These are phyloP conservation scores for Adansonia gregorii DNA, from an alignment of 441 rosid genomes.

Conservation along the genomic window DNA sequence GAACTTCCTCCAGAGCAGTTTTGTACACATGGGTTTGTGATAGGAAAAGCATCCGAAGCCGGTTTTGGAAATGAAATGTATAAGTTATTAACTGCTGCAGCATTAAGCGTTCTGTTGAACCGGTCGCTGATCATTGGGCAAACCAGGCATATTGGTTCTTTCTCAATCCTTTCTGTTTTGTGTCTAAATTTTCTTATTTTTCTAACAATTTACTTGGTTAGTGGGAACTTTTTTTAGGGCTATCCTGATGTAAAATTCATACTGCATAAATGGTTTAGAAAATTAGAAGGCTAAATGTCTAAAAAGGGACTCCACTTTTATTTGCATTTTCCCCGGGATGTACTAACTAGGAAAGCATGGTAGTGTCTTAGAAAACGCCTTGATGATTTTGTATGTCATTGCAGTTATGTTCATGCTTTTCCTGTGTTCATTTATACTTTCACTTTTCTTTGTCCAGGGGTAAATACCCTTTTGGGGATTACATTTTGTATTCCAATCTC, in stretches of 20 bases:
- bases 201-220: background rate
- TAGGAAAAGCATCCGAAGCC: conserved; percentile 95
- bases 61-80: conserved; percentile 98
- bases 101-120: conserved; percentile 82
- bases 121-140: conserved; percentile 96
- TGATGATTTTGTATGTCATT: background rate
- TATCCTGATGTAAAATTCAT: background rate
- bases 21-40: conserved; percentile 76
- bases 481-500: conserved; percentile 68
- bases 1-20: conserved; percentile 75
- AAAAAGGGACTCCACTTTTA: background rate
- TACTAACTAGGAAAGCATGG: background rate
- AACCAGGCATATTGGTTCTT: conserved; percentile 99
- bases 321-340: background rate
- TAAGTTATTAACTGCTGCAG: conserved; percentile 86
- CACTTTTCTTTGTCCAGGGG: conserved; percentile 55
- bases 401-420: conserved; percentile 1
- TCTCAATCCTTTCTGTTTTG: conserved; percentile 71
- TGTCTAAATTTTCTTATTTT: conserved; percentile 9
- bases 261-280: background rate
- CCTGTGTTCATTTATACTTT: conserved; percentile 24
- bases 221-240: background rate
- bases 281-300: background rate
- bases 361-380: background rate
- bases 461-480: conserved; percentile 89